These are phyloP conservation scores for Wickerhamomyces hampshirensis DNA, from an alignment of 805 yeast species.

Conservation along the genomic window DNA sequence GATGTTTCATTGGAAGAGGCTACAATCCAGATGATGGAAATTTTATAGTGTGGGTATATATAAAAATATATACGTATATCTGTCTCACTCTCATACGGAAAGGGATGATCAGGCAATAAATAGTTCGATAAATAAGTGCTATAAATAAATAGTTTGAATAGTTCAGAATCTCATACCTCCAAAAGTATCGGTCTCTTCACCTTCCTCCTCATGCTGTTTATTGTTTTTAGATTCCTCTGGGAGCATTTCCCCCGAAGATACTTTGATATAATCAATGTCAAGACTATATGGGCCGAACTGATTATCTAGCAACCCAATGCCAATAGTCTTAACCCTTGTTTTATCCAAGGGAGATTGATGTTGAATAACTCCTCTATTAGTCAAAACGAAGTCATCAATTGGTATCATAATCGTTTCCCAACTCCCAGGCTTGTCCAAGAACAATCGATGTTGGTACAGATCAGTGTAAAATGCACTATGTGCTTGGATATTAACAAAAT, in stretches of 20 bases:
- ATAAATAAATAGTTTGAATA: background rate
- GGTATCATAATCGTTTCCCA: constrained; percentile 86
- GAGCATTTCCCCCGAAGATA: constrained; percentile 44
- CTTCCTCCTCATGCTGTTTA: constrained; percentile 1
- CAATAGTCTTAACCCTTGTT: constrained; percentile 63
- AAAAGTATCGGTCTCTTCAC: constrained; percentile 10
- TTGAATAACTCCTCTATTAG: constrained; percentile 74
- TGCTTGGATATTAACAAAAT: constrained; percentile 76
- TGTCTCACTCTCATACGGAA: too few relatives aligned
- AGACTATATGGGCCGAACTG: constrained; percentile 72
- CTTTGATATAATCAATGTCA: constrained; percentile 70
- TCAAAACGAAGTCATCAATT: constrained; percentile 71
- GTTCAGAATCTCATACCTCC: constrained; percentile 8
- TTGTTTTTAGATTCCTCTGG: constrained; percentile 16
- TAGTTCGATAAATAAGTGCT: background rate
- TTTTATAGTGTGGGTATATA: constrained; percentile 1
- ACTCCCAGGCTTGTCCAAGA: constrained; percentile 61
- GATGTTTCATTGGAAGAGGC: background rate
- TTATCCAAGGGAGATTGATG: constrained; percentile 55
- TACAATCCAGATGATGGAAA: too few relatives aligned
- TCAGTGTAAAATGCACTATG: constrained; percentile 76
- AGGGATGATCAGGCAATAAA: background rate
- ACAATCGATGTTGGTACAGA: constrained; percentile 76
- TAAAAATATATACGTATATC: background rate
- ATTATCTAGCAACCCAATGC: constrained; percentile 73